These are phyloP conservation scores for Smittium culicis DNA, from an alignment of 371 early-diverging fungal species.

Conservation along the genomic window DNA sequence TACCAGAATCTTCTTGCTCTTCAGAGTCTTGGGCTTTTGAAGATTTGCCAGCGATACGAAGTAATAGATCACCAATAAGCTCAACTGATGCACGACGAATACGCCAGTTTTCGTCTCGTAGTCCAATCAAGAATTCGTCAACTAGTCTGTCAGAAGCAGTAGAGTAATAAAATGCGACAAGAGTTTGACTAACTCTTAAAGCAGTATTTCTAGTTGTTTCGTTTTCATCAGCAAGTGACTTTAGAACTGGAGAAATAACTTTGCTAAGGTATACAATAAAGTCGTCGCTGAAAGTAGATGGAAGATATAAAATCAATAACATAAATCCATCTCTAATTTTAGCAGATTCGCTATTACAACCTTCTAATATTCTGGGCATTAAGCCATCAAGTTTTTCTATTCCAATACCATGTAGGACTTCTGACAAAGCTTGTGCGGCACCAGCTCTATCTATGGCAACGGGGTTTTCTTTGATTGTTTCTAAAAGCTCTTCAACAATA, in stretches of 20 bases:
- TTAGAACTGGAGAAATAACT: slow-evolving; percentile 73
- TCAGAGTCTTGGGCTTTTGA: slow-evolving; percentile 34
- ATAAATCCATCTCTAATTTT: slow-evolving; percentile 94
- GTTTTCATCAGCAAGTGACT: slow-evolving; percentile 86
- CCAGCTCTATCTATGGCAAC: slow-evolving; percentile 89
- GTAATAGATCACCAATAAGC: slow-evolving; percentile 86
- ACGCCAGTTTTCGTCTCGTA: slow-evolving; percentile 87
- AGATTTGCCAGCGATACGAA: slow-evolving; percentile 74
- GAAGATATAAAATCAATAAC: slow-evolving; percentile 83
- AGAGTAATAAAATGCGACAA: slow-evolving; percentile 77
- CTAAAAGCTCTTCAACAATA: slow-evolving; percentile 68
- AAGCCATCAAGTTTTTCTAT: slow-evolving; percentile 71
- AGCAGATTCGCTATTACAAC: slow-evolving; percentile 54
- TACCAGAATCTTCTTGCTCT: slow-evolving; percentile 20
- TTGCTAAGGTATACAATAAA: slow-evolving; percentile 81
- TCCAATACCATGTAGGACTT: slow-evolving; percentile 83
- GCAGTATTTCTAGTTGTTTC: slow-evolving; percentile 90
- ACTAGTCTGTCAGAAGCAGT: slow-evolving; percentile 77
- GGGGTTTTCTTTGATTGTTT: slow-evolving; percentile 49
- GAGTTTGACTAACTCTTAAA: slow-evolving; percentile 79
- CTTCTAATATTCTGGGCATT: slow-evolving; percentile 73
- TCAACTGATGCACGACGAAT: slow-evolving; percentile 90
- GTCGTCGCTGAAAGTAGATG: slow-evolving; percentile 77
- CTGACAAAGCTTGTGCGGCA: slow-evolving; percentile 92
- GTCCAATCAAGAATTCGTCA: slow-evolving; percentile 77